A percentile compares a stretch with the other conserved stretches of the same genome.
phyloP scores from a whole-genome alignment of 2,329 filamentous ascomycete species.

The Hypoxylon sp. region DNA sequence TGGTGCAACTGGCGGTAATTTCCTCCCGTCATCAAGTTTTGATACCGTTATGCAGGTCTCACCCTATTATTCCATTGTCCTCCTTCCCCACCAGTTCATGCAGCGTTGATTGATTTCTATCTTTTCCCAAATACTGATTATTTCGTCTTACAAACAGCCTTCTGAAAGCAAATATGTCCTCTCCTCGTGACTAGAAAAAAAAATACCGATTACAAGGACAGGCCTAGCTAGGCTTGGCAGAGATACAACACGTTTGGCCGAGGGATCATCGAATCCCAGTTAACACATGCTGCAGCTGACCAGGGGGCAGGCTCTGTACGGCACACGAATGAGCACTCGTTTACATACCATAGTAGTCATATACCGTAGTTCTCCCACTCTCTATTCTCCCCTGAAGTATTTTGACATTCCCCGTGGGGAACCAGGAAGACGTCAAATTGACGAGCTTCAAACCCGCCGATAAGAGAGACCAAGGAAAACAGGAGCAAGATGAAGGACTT shows the following conservation, averaged over 20 bases:
- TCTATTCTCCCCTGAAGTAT: not conserved
- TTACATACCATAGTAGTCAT: not conserved
- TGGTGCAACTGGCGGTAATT: slow-evolving; percentile 13
- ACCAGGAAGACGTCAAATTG: not conserved
- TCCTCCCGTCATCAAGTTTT: slow-evolving; percentile 24
- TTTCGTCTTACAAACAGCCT: not conserved
- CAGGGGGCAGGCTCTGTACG: slow-evolving; percentile 5
- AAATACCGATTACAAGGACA: not conserved
- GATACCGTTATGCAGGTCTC: slow-evolving; percentile 15
- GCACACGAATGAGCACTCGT: slow-evolving; percentile 5
- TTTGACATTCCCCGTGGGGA: not conserved
- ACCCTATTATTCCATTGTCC: slow-evolving; percentile 8
- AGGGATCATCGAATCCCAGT: slow-evolving; percentile 37
- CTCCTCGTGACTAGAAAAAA: not conserved
- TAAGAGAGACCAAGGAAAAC: not conserved
- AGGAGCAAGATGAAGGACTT: slow-evolving; percentile 5
- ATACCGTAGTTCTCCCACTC: not conserved
- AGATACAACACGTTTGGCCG: slow-evolving; percentile 10
- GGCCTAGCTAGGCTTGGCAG: not conserved
- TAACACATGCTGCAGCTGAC: slow-evolving; percentile 23
- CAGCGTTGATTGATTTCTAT: slow-evolving; percentile 1
- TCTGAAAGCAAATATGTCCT: not conserved
- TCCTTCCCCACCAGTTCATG: slow-evolving; percentile 32
- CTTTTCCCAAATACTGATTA: slow-evolving; percentile 1
- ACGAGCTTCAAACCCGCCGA: not conserved